phyloP scores from a whole-genome alignment of 768 basidiomycete species.

The Psilocybe sp. region DNA sequence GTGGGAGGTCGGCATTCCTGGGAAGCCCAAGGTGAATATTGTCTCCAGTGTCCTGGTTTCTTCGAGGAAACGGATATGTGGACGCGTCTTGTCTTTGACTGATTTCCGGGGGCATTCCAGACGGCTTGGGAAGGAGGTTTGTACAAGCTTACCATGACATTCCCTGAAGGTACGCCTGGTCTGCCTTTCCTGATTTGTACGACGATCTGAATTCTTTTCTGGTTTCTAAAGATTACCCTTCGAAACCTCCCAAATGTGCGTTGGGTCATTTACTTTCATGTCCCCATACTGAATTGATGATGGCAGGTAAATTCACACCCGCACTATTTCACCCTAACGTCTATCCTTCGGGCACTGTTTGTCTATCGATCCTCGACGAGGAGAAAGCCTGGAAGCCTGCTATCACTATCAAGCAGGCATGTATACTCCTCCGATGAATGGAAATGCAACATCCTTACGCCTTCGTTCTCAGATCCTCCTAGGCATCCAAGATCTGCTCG shows the following conservation, averaged over 20 bases:
- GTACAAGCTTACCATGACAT: conserved; percentile 90
- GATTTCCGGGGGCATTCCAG: conserved; percentile 37
- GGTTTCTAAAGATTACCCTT: conserved; percentile 76
- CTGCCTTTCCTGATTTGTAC: background rate
- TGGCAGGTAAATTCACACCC: conserved; percentile 90
- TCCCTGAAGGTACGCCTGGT: conserved; percentile 82
- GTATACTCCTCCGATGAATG: conserved; percentile 12
- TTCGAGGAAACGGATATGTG: conserved; percentile 10
- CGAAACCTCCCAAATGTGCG: conserved; percentile 90
- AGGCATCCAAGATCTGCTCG: conserved; percentile 93
- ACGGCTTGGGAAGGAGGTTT: conserved; percentile 97
- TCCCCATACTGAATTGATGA: background rate
- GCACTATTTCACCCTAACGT: conserved; percentile 98
- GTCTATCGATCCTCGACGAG: conserved; percentile 95
- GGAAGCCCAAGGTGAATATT: conserved; percentile 75
- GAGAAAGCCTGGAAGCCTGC: conserved; percentile 99
- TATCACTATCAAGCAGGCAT: conserved; percentile 97
- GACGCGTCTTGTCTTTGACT: conserved; percentile 12
- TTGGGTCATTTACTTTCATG: conserved; percentile 11
- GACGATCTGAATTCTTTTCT: background rate
- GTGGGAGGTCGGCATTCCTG: conserved; percentile 99
- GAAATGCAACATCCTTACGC: conserved; percentile 1
- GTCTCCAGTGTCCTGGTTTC: conserved; percentile 7
- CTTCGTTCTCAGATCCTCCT: conserved; percentile 71
- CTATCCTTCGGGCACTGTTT: conserved; percentile 98